Base-by-base conservation (phyloP, 129 eudicot species). In the Tanacetum coccineum region DNA sequence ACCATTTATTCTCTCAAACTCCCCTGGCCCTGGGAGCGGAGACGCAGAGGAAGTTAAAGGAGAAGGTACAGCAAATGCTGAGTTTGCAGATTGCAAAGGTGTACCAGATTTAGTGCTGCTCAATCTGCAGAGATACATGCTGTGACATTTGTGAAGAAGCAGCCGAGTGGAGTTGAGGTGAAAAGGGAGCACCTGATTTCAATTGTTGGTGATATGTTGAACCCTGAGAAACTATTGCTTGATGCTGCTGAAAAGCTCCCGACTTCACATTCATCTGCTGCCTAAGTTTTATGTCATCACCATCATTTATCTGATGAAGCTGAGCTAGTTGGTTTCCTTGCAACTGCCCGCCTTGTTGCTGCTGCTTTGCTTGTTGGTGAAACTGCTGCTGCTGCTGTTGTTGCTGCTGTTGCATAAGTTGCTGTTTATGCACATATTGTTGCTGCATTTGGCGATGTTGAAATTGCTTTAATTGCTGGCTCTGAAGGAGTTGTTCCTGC, bases 111-210 rank as follows among this genome's bases (percentile, higher is more conserved):
- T 36, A 36, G 42, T 36, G 87, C 73, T 85, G 94, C 70, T 92
- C 98, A 64, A 84, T 84, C 74, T 88, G 96, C 12, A 96, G 98
- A 45, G 97, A 91, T 47, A 82, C 66, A 64, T 88, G 95, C 65
- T 82, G 95, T 10, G 85, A 70, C 46, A 88, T 75, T 75, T 92
- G 98, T 20, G 95, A 96, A 70, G 95, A 92, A 70, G 80, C 80
- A 45, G 91, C 82, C 62, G 83, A 85, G 47, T 85, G 87, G 25
- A 75, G 82, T 67, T 87, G 96, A 4, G 92, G 95, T 52, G 96
- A 86, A 77, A 85, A 88, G 7, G 87, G 81, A 39, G 81, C 64
- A 21, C 91, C 98, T 61, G 84, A 21, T 67, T 92, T 92, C 72
- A 78, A 36, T 53, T 81, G 97, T 58, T 88, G 94, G 73, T 82